Evolutionary conservation across 768 basidiomycete species (phyloP).

Genomic region (Baorangia bicolor): DNA sequence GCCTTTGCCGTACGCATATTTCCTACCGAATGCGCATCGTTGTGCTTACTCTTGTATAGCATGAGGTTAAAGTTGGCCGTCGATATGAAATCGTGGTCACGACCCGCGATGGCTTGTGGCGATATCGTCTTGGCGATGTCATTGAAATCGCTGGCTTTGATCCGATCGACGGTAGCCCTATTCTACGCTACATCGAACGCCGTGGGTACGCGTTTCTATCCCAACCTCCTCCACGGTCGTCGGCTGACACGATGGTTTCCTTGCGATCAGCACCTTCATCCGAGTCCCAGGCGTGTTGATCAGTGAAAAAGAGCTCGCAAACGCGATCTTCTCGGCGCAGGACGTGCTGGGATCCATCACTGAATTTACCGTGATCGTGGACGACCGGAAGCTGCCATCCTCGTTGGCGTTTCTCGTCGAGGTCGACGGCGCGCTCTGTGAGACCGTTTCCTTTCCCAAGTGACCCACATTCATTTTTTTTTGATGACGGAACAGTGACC

Average conservation of each 20-base stretch:
- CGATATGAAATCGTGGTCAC: conserved; percentile 22
- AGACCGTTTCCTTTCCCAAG: background rate
- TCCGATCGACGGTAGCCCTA: conserved; percentile 18
- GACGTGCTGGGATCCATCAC: conserved; percentile 11
- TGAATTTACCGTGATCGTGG: conserved; percentile 20
- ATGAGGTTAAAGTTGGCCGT: conserved; percentile 13
- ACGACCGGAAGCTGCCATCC: conserved; percentile 2
- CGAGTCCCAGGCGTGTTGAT: background rate
- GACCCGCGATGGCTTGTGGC: conserved; percentile 23
- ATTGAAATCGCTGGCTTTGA: conserved; percentile 18
- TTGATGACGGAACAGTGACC: background rate
- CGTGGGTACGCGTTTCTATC: conserved; percentile 10
- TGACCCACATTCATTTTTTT: background rate
- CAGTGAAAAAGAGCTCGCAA: conserved; percentile 14
- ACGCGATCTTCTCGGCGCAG: conserved; percentile 12
- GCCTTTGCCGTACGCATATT: conserved; percentile 7
- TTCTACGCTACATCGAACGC: conserved; percentile 21
- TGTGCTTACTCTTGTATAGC: conserved; percentile 8
- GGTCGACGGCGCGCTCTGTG: conserved; percentile 9
- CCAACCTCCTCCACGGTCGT: background rate
- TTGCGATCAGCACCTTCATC: conserved; percentile 4
- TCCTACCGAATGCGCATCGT: background rate
- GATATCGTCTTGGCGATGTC: conserved; percentile 25
- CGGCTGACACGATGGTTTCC: background rate
- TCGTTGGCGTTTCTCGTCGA: conserved; percentile 13